Base-by-base conservation (phyloP, 768 basidiomycete genomes). In the Phylloporus arenicola region DNA sequence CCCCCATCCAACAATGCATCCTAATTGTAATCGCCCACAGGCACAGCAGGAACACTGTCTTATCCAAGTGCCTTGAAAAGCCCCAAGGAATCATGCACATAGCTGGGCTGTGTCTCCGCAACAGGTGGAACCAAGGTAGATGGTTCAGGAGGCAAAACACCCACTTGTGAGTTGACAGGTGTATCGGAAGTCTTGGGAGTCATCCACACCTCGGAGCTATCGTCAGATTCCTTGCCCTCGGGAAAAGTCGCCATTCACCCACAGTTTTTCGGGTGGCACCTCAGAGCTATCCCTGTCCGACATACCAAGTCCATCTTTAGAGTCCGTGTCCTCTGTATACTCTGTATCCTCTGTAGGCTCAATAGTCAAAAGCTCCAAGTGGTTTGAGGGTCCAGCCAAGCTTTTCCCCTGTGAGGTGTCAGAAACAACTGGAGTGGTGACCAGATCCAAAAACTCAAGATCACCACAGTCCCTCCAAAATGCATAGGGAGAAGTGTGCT, bases 381-480 rank as follows among this genome's bases (percentile, higher is more conserved):
- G 56, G n/a, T 67, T 66, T n/a, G 51, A 50, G n/a, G 56, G 51
- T 0, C 51, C 49, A 1, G 53, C 4, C 1, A 14, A 1, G 4
- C 9, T 1, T 12, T 6, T 6, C 39, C 8, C 35, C 9, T 48
- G 30, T n/a, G 25, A 9, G 34, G 47, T 11, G 0, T 6, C 0
- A 20, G 31, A 14, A 12, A 37, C 35, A n/a, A 24, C 45, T 1
- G 54, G 53, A 30, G 1, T 35, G 2, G 30, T 38, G 17, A 56
- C 13, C 29, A 40, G 46, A 0, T 66, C 58, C 35, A 83, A 54
- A 57, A 81, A 84, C 3, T 63, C 66, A 3, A 84, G 47, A 57
- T 85, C 83, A 1, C 58, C 48, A 6, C 69, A 71, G 6, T 63
- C 55, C 47, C 64, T 66, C 83, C 83, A 85, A 50, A 77, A 81